These are phyloP conservation scores for Neopestalotiopsis rosae DNA, from an alignment of 2,329 filamentous ascomycete genomes.

Conservation along the genomic window DNA sequence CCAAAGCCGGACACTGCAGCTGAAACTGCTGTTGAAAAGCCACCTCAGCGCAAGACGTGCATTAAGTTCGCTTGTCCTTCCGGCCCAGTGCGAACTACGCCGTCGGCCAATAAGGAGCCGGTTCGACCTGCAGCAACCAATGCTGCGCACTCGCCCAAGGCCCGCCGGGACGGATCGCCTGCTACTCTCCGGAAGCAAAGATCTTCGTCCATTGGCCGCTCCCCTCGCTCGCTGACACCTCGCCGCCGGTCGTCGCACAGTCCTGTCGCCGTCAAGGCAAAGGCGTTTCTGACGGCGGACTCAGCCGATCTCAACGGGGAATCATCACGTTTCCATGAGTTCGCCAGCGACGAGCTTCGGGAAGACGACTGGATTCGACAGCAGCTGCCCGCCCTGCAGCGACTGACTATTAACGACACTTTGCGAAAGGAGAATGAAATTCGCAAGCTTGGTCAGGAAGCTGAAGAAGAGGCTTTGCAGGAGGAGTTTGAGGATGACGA, in stretches of 20 bases:
- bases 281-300: slow-evolving; percentile 57
- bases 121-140: slow-evolving; percentile 20
- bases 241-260: slow-evolving; percentile 45
- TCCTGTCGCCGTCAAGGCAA: slow-evolving; percentile 42
- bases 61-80: slow-evolving; percentile 80
- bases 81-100: slow-evolving; percentile 50
- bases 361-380: slow-evolving; percentile 90
- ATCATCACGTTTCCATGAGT: slow-evolving; percentile 81
- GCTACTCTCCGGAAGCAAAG: slow-evolving; percentile 31
- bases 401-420: slow-evolving; percentile 88
- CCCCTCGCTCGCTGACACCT: slow-evolving; percentile 34
- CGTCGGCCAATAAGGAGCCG: slow-evolving; percentile 39
- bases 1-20: slow-evolving; percentile 36
- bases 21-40: slow-evolving; percentile 41
- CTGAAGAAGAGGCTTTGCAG: slow-evolving; percentile 83
- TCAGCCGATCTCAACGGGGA: slow-evolving; percentile 58
- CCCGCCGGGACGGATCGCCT: slow-evolving; percentile 28
- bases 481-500: slow-evolving; percentile 70
- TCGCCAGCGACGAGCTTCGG: slow-evolving; percentile 80
- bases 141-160: slow-evolving; percentile 21
- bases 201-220: slow-evolving; percentile 35
- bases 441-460: slow-evolving; percentile 84
- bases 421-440: slow-evolving; percentile 89
- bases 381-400: slow-evolving; percentile 67
- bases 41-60: slow-evolving; percentile 58